Evolutionary conservation across 108 stramenopile species (phyloP).

Genomic region (Pseudonitzschia multiseries): DNA sequence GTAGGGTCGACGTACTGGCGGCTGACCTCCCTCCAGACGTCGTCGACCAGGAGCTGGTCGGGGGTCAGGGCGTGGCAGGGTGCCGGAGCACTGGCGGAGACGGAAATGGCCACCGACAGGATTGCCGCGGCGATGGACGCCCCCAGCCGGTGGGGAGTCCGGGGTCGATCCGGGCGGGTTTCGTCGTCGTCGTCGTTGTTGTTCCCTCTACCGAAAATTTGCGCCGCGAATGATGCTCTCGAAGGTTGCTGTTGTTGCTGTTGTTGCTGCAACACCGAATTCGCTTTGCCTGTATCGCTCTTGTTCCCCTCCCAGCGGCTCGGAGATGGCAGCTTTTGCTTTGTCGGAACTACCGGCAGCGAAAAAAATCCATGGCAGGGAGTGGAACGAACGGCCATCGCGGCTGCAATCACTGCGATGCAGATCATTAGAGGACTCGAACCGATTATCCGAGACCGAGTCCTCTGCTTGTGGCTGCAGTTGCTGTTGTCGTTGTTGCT

Average conservation of each 20-base stretch:
- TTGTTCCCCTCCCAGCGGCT: no score
- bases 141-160: not conserved
- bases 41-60: slow-evolving; percentile 51
- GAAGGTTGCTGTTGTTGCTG: no score
- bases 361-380: not conserved
- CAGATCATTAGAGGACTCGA: not conserved
- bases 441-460: not conserved
- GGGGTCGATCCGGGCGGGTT: not conserved
- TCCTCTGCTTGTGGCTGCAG: no score
- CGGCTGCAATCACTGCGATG: not conserved
- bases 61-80: slow-evolving; percentile 37
- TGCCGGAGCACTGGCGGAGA: not conserved
- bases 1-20: slow-evolving; percentile 50
- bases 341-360: not conserved
- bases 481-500: no score
- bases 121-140: not conserved
- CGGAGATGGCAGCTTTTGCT: no score
- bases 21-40: slow-evolving; percentile 58
- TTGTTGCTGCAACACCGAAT: no score
- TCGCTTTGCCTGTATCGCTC: no score
- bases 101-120: not conserved
- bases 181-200: not conserved
- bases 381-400: not conserved
- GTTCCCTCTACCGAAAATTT: not conserved
- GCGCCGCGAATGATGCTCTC: no score